phyloP scores from a whole-genome alignment of 108 stramenopile species.

The Cyclotella atomus region DNA sequence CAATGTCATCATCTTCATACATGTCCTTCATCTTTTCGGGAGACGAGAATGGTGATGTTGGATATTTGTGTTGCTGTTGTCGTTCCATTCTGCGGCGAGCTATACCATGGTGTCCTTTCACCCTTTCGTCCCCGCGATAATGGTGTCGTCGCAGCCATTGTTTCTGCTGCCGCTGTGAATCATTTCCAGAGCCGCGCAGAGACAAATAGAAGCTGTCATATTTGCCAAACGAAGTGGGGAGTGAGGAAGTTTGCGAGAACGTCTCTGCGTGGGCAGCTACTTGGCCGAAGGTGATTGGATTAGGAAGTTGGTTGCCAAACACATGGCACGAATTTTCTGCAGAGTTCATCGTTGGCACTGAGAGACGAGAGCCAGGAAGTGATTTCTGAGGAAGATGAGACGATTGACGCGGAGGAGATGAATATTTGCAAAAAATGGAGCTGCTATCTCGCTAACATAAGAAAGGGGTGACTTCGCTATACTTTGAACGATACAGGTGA shows the following conservation, averaged over 20 bases:
- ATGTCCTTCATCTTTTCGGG: background rate
- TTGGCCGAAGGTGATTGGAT: background rate
- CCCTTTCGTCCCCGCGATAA: slow-evolving; percentile 20
- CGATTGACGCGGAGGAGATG: too few species aligned
- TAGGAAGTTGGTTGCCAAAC: background rate
- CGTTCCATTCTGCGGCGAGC: background rate
- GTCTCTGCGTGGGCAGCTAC: slow-evolving; percentile 15
- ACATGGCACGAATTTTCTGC: too few species aligned
- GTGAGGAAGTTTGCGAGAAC: slow-evolving; percentile 10
- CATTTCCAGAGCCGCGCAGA: slow-evolving; percentile 2
- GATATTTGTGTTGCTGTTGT: background rate
- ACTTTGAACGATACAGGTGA: too few species aligned
- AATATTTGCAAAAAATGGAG: too few species aligned
- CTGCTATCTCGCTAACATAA: too few species aligned
- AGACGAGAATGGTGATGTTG: background rate
- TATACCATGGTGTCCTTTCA: background rate
- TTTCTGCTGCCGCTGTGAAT: background rate
- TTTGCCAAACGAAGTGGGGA: slow-evolving; percentile 15
- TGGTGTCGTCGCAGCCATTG: slow-evolving; percentile 12
- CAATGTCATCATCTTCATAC: slow-evolving; percentile 15
- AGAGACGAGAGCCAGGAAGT: too few species aligned
- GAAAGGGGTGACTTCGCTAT: too few species aligned
- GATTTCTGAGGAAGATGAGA: too few species aligned
- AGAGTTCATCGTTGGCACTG: too few species aligned
- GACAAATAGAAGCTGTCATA: slow-evolving; percentile 23